Evolutionary conservation across 495 filamentous ascomycete genomes (phyloP).

Genomic region (Tuber umbilicatum): DNA sequence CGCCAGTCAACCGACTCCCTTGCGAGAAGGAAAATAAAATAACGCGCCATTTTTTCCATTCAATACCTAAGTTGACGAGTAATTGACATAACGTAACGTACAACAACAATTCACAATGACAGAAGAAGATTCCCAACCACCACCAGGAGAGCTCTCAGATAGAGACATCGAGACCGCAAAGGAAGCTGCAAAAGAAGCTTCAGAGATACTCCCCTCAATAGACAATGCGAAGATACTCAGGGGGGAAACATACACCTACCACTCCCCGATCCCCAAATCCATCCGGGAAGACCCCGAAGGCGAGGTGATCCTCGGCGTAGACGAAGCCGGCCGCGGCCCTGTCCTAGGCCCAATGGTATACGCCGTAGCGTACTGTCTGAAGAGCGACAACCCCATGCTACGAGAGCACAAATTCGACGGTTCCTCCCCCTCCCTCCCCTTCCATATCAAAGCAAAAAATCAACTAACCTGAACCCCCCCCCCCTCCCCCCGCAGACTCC

Average conservation of each 20-base stretch:
- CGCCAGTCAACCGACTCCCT: neutral
- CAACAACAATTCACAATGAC: slow-evolving; percentile 43
- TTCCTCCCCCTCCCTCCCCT: neutral
- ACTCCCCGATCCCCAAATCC: slow-evolving; percentile 60
- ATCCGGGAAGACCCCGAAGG: slow-evolving; percentile 48
- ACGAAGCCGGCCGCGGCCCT: slow-evolving; percentile 92
- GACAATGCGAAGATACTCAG: slow-evolving; percentile 53
- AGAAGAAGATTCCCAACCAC: slow-evolving; percentile 46
- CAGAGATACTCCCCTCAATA: slow-evolving; percentile 57
- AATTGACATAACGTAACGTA: neutral
- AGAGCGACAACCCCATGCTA: slow-evolving; percentile 77
- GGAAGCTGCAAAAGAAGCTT: neutral
- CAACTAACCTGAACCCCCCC: slow-evolving; percentile 3
- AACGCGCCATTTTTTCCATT: slow-evolving; percentile 1
- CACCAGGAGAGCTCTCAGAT: slow-evolving; percentile 51
- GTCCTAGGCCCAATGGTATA: slow-evolving; percentile 98
- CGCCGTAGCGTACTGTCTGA: slow-evolving; percentile 73
- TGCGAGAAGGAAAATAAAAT: neutral
- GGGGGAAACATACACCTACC: slow-evolving; percentile 78
- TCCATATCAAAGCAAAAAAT: too few relatives aligned
- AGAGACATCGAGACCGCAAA: neutral
- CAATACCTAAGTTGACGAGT: neutral
- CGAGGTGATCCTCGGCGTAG: slow-evolving; percentile 70
- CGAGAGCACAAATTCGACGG: slow-evolving; percentile 33
- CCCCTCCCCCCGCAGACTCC: slow-evolving; percentile 23